Evolutionary conservation across 768 basidiomycete genomes (phyloP).

Genomic region (Lepiota venenata): DNA sequence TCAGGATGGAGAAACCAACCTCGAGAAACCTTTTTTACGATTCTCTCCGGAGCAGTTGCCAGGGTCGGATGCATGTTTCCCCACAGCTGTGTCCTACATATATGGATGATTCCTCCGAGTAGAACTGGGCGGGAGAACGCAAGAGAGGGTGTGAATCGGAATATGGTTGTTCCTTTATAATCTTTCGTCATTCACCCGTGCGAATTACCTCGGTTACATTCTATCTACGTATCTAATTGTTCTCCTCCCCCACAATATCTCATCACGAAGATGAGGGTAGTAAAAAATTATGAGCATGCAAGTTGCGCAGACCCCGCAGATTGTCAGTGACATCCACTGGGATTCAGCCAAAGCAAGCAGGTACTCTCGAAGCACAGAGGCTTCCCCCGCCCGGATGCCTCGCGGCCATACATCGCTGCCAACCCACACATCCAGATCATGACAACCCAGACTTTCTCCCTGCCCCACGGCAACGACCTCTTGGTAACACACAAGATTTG

Average conservation of each 20-base stretch:
- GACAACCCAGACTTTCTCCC: slow-evolving; percentile 6
- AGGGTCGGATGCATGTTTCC: slow-evolving; percentile 14
- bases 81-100: slow-evolving; percentile 7
- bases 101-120: slow-evolving; percentile 13
- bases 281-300: slow-evolving; percentile 8
- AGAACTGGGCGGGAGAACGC: not conserved
- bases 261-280: not conserved
- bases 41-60: slow-evolving; percentile 6
- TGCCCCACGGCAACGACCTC: not conserved
- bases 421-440: slow-evolving; percentile 2
- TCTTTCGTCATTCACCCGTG: slow-evolving; percentile 4
- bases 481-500: slow-evolving; percentile 1
- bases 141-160: slow-evolving; percentile 3
- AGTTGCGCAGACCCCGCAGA: not conserved
- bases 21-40: slow-evolving; percentile 13
- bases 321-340: not conserved
- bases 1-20: not conserved
- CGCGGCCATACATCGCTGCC: not conserved
- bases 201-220: not conserved
- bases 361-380: slow-evolving; percentile 11
- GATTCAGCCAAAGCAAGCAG: not conserved
- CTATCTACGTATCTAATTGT: too few species aligned
- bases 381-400: slow-evolving; percentile 9
- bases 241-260: not conserved
- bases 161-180: slow-evolving; percentile 11